Evolutionary conservation across 2,329 filamentous ascomycete species (phyloP), one percentile per base, ranked within the genome.

Genomic region (Geosmithia morbida): DNA sequence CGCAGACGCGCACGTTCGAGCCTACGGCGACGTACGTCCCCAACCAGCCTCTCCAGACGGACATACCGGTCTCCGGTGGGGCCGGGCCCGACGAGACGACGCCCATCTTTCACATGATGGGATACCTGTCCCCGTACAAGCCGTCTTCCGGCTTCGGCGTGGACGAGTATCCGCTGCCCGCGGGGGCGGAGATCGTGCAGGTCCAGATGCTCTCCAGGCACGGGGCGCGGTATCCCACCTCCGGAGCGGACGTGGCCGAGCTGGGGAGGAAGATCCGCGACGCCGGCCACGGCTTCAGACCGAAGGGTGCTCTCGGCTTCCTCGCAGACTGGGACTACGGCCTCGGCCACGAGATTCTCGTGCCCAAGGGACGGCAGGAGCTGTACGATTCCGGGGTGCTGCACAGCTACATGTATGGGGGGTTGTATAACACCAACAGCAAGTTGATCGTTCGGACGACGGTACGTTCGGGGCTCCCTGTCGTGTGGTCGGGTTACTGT

Each of bases 381-480:
- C 65, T 86, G 1, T 87, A 82, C 53, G 75, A 85, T 40, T 83
- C 79, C 45, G 71, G 83, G 2, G 71, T 83, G 1, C 59, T 85
- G 44, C 83, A 87, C 58, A 80, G 80, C 53, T 87, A 87, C 61
- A 77, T 81, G 65, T 87, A 87, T 56, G 78, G 75, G 7, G 71
- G 76, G 50, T 65, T 88, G 19, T 87, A 86, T 55, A 82, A 87
- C 54, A 77, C 83, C 5, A 73, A 76, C 48, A 81, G 72, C 61
- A 87, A 85, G 64, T 79, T 88, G 50, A 75, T 87, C 49, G 82
- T 79, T 16, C 72, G 84, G 26, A 86, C 83, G 1, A 87, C 83
- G 47, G 68, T 69, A 59, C 48, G 65, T 52, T 40, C 8, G 18
- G 20, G 11, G 19, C 6, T 18, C 18, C 18, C 14, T 7, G 22